Conservation (phyloP, 495 filamentous ascomycete genomes). For the Cercophora sp. region DNA sequence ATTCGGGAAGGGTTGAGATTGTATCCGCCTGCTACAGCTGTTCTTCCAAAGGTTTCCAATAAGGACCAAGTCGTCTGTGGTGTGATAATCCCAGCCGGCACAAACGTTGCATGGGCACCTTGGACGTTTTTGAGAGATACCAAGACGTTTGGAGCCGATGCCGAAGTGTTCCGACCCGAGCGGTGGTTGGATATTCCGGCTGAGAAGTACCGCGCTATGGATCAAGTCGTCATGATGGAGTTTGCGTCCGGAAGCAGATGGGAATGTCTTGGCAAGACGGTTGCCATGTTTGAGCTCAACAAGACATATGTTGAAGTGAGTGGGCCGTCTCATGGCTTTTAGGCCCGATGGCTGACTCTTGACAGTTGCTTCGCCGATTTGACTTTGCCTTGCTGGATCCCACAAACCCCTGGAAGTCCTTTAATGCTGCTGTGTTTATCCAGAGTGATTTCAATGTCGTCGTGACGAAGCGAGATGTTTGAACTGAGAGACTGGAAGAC, state of each 20-base stretch:
- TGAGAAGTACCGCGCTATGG: slow-evolving; percentile 31
- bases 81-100: slow-evolving; percentile 6
- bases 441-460: slow-evolving; percentile 10
- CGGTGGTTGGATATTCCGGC: slow-evolving; percentile 23
- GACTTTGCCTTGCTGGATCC: slow-evolving; percentile 43
- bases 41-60: slow-evolving; percentile 29
- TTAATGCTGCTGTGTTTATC: slow-evolving; percentile 8
- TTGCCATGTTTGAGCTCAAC: slow-evolving; percentile 44
- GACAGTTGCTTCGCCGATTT: slow-evolving; percentile 30
- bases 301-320: slow-evolving; percentile 54
- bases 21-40: slow-evolving; percentile 17
- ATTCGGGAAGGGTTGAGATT: slow-evolving; percentile 40
- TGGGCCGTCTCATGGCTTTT: background rate
- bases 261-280: slow-evolving; percentile 38
- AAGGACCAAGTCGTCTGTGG: slow-evolving; percentile 13
- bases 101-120: slow-evolving; percentile 13
- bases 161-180: slow-evolving; percentile 11
- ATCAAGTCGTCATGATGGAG: slow-evolving; percentile 23
- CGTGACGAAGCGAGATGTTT: background rate
- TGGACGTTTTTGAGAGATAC: slow-evolving; percentile 3
- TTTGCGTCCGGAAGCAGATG: slow-evolving; percentile 40
- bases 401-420: slow-evolving; percentile 29
- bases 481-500: no score
- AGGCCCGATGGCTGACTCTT: background rate
- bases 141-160: slow-evolving; percentile 10